Evolutionary conservation across 192 early-diverging fungal species (phyloP), one percentile per base, ranked within the genome.

Genomic region (Linnemannia elongata): DNA sequence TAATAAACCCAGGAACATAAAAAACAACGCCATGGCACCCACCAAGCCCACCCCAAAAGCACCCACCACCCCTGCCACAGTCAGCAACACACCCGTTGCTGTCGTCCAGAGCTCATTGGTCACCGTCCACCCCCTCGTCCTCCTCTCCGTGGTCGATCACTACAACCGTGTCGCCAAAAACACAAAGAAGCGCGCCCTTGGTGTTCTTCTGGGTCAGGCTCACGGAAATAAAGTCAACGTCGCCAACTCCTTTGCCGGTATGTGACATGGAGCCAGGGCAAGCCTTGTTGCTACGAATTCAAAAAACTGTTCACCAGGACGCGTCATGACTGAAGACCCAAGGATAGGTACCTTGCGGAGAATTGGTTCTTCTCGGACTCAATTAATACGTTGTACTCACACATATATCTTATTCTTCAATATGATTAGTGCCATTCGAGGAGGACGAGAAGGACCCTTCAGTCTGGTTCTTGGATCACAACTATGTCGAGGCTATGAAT

Each of bases 381-480:
- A 27, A 52, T 13, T 18, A 73, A 47, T 20, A 71, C 20, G 33
- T 0, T 36, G 10, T 30, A 54, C n/a, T 5, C 13, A 35, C 57
- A 54, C 39, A 15, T 55, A 35, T 35, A 60, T 71, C 42, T 78
- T 30, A 78, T n/a, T 60, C 30, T 15, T 42, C 76, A 18, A 73
- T n/a, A 75, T 33, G 9, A 66, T 17, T 85, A 99, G 98, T 99
- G 17, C 98, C 99, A 27, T 99, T 99, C 87, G 99, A 99, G 90
- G 99, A 99, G 89, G 99, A 99, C 80, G 98, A 99, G 80, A 99
- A 97, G 90, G 98, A 98, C 90, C 97, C 97, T 18, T 94, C 94
- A 7, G 97, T 99, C 8, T 99, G 99, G 99, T 99, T 97, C 90
- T 91, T 99, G 77, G 99, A 99, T 90, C 98, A 99, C 92, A 98